Base-by-base conservation (phyloP, 139 green algal species). In the Chlorella sp. region DNA sequence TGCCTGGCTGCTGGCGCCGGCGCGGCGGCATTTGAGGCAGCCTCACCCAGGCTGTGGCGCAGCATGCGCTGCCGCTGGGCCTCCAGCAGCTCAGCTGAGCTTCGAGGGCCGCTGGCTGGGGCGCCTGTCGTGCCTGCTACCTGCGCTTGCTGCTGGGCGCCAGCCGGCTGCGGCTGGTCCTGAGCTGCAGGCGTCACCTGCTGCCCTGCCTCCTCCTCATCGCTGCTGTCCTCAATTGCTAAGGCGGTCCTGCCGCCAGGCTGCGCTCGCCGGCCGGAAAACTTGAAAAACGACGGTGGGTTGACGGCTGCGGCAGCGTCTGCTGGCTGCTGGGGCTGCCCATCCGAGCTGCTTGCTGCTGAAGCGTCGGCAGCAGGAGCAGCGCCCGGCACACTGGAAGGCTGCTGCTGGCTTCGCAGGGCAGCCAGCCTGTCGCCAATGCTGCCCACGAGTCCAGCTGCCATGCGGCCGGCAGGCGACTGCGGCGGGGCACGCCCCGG, bases 21-120 rank as follows among this genome's bases (percentile, higher is more conserved):
- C 22, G 43, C 48, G 41, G 79, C 67, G 24, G 69, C 80, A 30
- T n/a, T 24, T 26, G 51, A 60, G 51, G 51, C 51, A 24, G 51
- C 51, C 51, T 60, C 30, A 36, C 41, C 28, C 14, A 48, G 62
- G 73, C 64, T 77, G 82, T 24, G 48, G 6, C 34, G 24, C 75
- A 85, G 82, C 86, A 77, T 69, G 48, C 72, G 46, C 76, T 78
- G 88, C 41, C 77, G 83, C 83, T 89, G 75, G n/a, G 87, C 76
- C 62, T 84, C 69, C 44, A 88, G 65, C 46, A 87, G 54, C 28
- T 48, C 77, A 24, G 51, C 51, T 16, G 51, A 60, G 16, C 51
- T 60, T 11, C 9, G 51, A 60, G 51, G 51, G 51, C 58, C 54
- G 54, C n/a, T 46, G 36, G 75, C 83, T 54, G 58, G 13, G 11